Percentiles rank a stretch among this genome's conserved stretches.
Evolutionary conservation across 208 protist genomes (phyloP).

Genomic region (Phytomonas sp.): DNA sequence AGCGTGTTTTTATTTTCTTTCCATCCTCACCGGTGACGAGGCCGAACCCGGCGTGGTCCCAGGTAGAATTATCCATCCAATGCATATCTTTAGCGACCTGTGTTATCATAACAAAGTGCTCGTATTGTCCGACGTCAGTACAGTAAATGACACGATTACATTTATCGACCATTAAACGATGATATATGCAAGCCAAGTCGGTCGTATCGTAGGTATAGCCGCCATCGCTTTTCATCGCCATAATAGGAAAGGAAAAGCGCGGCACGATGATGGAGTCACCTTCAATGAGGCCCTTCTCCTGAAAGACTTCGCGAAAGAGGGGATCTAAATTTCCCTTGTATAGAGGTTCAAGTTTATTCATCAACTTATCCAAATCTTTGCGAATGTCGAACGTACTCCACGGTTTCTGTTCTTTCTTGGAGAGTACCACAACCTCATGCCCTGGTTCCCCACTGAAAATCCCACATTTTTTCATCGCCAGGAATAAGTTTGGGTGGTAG

Average conservation of each 20-base stretch:
- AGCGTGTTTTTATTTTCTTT: conserved; percentile 96
- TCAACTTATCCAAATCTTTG: conserved; percentile 80
- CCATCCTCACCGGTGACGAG: conserved; percentile 87
- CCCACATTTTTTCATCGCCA: conserved; percentile 65
- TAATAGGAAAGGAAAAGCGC: conserved; percentile 90
- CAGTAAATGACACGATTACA: conserved; percentile 92
- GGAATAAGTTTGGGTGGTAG: conserved; percentile 72
- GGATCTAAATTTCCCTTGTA: conserved; percentile 71
- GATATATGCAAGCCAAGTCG: conserved; percentile 86
- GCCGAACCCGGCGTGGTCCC: conserved; percentile 92
- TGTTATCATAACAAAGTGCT: conserved; percentile 91
- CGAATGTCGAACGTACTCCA: conserved; percentile 76
- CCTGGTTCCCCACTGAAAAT: conserved; percentile 67
- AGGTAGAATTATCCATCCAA: conserved; percentile 78
- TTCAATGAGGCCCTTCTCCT: conserved; percentile 50
- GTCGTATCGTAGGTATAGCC: conserved; percentile 94
- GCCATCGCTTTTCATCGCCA: conserved; percentile 93
- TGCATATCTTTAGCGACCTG: conserved; percentile 83
- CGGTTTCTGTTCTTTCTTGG: conserved; percentile 86
- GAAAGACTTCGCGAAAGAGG: conserved; percentile 71
- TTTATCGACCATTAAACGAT: conserved; percentile 84
- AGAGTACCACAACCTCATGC: conserved; percentile 63
- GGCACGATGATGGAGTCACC: conserved; percentile 74
- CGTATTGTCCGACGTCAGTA: conserved; percentile 92
- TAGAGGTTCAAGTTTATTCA: conserved; percentile 53